These are phyloP conservation scores for Antitrichia curtipendula DNA, from an alignment of 225 moss, liverwort and hornwort species.

Conservation along the genomic window DNA sequence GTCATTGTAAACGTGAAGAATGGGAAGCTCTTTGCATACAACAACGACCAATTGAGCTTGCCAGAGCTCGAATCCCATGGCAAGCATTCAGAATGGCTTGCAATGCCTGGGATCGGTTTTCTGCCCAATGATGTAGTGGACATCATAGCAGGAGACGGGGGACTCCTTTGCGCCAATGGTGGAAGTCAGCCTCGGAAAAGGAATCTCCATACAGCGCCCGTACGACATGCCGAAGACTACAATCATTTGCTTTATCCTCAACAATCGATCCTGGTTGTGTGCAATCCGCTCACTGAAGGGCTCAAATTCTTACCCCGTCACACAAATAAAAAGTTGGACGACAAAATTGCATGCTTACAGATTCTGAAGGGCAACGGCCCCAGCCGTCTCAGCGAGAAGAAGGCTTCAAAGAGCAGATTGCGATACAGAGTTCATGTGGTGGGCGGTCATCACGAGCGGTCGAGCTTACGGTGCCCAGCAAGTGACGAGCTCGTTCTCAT, in stretches of 20 bases:
- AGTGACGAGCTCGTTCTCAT: conserved; percentile 36
- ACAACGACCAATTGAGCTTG: background rate
- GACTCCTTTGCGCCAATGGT: conserved; percentile 35
- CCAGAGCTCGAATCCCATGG: background rate
- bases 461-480: conserved; percentile 9
- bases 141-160: conserved; percentile 33
- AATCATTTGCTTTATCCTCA: conserved; percentile 25
- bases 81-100: conserved; percentile 25
- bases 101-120: conserved; percentile 19
- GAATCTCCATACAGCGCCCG: conserved; percentile 21
- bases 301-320: conserved; percentile 36
- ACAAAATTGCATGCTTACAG: conserved; percentile 33
- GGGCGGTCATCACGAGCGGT: conserved; percentile 31
- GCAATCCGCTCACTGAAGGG: conserved; percentile 32
- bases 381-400: background rate
- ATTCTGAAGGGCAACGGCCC: background rate
- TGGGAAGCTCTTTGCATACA: conserved; percentile 27
- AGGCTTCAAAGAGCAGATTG: background rate
- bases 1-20: conserved; percentile 11
- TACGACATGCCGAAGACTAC: conserved; percentile 38
- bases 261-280: conserved; percentile 42
- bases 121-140: conserved; percentile 20
- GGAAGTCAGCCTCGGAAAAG: conserved; percentile 22
- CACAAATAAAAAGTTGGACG: conserved; percentile 30
- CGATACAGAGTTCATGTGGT: conserved; percentile 32